Percentiles rank a stretch among this genome's conserved stretches.
phyloP scores from a whole-genome alignment of 2,329 filamentous ascomycete genomes.

The Colletotrichum agaves region DNA sequence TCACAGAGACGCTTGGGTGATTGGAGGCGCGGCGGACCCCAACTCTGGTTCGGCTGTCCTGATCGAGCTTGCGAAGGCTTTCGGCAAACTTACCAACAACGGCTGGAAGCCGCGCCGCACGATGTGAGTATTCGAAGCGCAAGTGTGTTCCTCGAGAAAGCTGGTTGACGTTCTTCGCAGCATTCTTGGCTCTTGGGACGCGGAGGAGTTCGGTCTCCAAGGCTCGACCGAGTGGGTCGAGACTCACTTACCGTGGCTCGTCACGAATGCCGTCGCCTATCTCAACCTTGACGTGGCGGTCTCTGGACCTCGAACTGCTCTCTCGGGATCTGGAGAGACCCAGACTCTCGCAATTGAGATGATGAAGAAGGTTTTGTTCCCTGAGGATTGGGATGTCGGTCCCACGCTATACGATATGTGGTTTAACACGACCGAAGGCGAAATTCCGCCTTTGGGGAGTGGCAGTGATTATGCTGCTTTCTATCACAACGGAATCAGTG shows the following conservation, averaged over 20 bases:
- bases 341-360: constrained; percentile 26
- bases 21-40: constrained; percentile 63
- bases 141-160: rapidly evolving
- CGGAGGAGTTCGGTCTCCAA: constrained; percentile 46
- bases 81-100: constrained; percentile 55
- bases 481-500: constrained; percentile 29
- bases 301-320: constrained; percentile 55
- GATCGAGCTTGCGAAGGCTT: constrained; percentile 60
- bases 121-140: constrained; percentile 44
- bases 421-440: constrained; percentile 27
- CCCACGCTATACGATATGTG: constrained; percentile 33
- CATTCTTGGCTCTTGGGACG: constrained; percentile 48
- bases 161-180: not conserved
- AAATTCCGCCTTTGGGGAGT: constrained; percentile 23
- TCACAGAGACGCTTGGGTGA: constrained; percentile 65
- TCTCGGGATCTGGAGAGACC: constrained; percentile 25
- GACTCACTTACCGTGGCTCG: constrained; percentile 28
- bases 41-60: constrained; percentile 61
- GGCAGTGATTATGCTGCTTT: constrained; percentile 28
- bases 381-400: constrained; percentile 25
- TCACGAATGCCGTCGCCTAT: constrained; percentile 45
- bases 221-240: constrained; percentile 32
- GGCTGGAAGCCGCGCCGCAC: constrained; percentile 64
- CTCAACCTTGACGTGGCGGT: constrained; percentile 63
- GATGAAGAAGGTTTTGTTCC: constrained; percentile 34